Conservation (phyloP, 2,329 filamentous ascomycete species). For the Xylariomycetidae sp. region DNA sequence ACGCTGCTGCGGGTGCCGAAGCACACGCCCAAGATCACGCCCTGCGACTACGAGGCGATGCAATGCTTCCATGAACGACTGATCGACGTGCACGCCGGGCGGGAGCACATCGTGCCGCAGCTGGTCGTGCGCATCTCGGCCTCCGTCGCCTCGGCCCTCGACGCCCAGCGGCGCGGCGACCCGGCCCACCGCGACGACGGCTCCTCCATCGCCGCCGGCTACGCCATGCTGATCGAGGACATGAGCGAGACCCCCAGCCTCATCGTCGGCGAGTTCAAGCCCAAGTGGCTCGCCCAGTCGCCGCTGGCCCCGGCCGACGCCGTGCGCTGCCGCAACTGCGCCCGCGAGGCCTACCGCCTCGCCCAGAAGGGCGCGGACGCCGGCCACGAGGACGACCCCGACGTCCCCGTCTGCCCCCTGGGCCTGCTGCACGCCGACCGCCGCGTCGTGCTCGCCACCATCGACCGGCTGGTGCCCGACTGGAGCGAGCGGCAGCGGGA, state of each 20-base stretch:
- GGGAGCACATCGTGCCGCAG: constrained; percentile 27
- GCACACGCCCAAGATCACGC: constrained; percentile 38
- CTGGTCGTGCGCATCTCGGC: constrained; percentile 20
- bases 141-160: constrained; percentile 46
- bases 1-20: constrained; percentile 59
- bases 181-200: constrained; percentile 36
- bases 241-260: constrained; percentile 48
- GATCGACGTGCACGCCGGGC: constrained; percentile 41
- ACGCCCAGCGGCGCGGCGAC: constrained; percentile 33
- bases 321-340: constrained; percentile 69
- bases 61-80: constrained; percentile 46
- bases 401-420: constrained; percentile 54
- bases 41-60: constrained; percentile 36
- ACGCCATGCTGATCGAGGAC: constrained; percentile 67
- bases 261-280: constrained; percentile 66
- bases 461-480: constrained; percentile 29
- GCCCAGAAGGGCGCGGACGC: constrained; percentile 33
- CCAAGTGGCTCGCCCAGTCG: constrained; percentile 77
- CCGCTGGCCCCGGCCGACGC: constrained; percentile 60
- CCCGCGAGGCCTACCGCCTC: constrained; percentile 41
- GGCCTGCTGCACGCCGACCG: constrained; percentile 51
- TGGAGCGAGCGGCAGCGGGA: constrained; percentile 24
- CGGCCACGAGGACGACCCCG: background rate
- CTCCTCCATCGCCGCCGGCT: constrained; percentile 49
- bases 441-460: constrained; percentile 36